Evolutionary conservation across 2,329 filamentous ascomycete species (phyloP), one percentile per base, ranked within the genome.

Genomic region (Fusarium sp.): DNA sequence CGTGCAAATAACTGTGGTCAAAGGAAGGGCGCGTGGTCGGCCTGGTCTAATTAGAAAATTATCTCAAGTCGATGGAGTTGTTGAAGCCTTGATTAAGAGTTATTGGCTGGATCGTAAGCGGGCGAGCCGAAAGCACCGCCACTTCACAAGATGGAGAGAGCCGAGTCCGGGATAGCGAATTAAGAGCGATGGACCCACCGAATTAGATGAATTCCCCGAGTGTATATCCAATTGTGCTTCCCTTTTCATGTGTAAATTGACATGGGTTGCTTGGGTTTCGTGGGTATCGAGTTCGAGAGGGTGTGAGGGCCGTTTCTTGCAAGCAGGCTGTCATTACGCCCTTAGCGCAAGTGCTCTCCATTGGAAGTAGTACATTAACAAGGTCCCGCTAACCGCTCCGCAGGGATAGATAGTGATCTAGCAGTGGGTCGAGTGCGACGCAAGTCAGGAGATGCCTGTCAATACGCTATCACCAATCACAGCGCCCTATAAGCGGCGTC

Each of bases 391-490:
- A 14, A 7, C 4, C 13, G 3, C 7, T 25, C 2, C 11, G 6
- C 7, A 16, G 1, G 9, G 5, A 9, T 16, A 25, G 42, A 18
- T 47, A 47, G 42, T 25, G 7, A 18, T 25, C 14, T 47, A 47
- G 22, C 22, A 47, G 42, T 11, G 42, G 42, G 16, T 47, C 42
- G 2, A 18, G 42, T 6, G 7, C 11, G 5, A 47, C 14, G 22
- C 42, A 25, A 47, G 22, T 8, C 27, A 47, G 22, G 42, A 47
- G 22, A 47, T 47, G 42, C 42, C 42, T 47, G 22, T 27, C 14
- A 16, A 52, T 54, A 54, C 50, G 50, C 29, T 5, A n/a, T 14
- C 27, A 54, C 50, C 50, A 54, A 54, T 54, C 50, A 54, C 27
- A 20, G 11, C 27, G 2, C 27, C 2, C 50, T 31, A 4, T 7